These are phyloP conservation scores for Termitomyces sp. DNA, from an alignment of 768 basidiomycete genomes.

Conservation along the genomic window DNA sequence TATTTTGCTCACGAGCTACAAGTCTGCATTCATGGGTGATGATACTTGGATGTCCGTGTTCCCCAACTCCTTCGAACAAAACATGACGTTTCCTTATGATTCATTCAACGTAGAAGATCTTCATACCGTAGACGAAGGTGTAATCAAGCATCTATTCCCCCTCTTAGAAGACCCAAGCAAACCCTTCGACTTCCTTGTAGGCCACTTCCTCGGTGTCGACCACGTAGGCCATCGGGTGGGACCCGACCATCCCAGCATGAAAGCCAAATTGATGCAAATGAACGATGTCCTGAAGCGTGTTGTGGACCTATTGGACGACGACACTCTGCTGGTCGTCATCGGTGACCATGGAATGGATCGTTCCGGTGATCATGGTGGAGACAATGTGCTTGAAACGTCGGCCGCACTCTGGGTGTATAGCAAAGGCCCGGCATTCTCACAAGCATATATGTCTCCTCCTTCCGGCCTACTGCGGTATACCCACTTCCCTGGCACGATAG, in stretches of 20 bases:
- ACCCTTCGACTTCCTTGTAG: slow-evolving; percentile 84
- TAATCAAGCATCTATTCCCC: slow-evolving; percentile 78
- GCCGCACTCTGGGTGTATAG: slow-evolving; percentile 91
- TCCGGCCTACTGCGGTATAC: slow-evolving; percentile 45
- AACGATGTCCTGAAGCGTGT: slow-evolving; percentile 69
- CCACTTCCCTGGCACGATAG: slow-evolving; percentile 53
- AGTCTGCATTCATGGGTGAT: slow-evolving; percentile 91
- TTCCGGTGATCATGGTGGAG: slow-evolving; percentile 94
- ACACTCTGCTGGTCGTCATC: slow-evolving; percentile 85
- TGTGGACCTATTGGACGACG: slow-evolving; percentile 71
- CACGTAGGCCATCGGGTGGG: slow-evolving; percentile 95
- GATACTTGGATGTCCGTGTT: slow-evolving; percentile 96
- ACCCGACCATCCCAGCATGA: slow-evolving; percentile 84
- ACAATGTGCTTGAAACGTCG: slow-evolving; percentile 78
- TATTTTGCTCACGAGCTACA: slow-evolving; percentile 10
- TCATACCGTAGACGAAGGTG: slow-evolving; percentile 91
- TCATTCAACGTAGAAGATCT: slow-evolving; percentile 99
- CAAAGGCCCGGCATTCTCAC: slow-evolving; percentile 53
- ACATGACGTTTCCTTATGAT: slow-evolving; percentile 82
- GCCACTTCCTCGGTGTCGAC: slow-evolving; percentile 93
- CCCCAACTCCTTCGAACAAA: slow-evolving; percentile 62
- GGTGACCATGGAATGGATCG: slow-evolving; percentile 98
- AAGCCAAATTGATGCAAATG: slow-evolving; percentile 83
- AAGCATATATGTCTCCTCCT: slow-evolving; percentile 31
- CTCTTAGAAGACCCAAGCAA: slow-evolving; percentile 48